Evolutionary conservation across 1,139 yeast genomes (phyloP), one percentile per base, ranked within the genome.

Genomic region (Pichia sp.): DNA sequence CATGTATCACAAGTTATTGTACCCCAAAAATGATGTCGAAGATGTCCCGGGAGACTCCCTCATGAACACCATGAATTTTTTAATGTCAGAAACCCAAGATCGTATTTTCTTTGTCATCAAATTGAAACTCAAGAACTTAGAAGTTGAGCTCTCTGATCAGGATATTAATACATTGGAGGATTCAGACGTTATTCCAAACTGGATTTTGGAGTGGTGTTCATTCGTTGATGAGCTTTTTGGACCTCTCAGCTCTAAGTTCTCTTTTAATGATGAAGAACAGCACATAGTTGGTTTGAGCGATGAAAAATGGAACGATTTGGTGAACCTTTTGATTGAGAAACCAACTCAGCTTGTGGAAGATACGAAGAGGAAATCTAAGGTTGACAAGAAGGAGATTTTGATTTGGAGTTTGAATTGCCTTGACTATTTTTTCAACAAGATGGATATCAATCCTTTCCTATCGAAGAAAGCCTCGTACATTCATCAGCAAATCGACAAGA

Each of bases 101-200:
- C 63, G 70, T 36, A 53, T 74, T 3, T 52, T 65, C 10, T 60
- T 53, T 30, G 55, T 72, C 8, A 50, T 74, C 5, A 59, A 61
- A 7, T 62, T 63, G 35, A 63, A 64, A 36, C 54, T 74, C 27
- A 62, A 66, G 22, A 62, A 69, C 2, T 59, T 69, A n/a, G 55
- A 55, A 32, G 49, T 42, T 8, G 55, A 52, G 30, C 40, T 47
- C 3, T 42, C 38, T 19, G 43, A 45, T 13, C 58, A 50, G 28
- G 30, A 11, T 18, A 26, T 29, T 5, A 51, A 49, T 10, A 43
- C 50, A 2, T 57, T 63, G 40, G 13, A 13, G 12, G 78, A 74
- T 35, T 38, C 47, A 8, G 60, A 80, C 32, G 69, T 78, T 42
- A 73, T 86, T 8, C 88, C 91, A 0, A 86, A 79, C 45, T 82